Base-by-base conservation (phyloP, 2,329 filamentous ascomycete genomes). In the Ophiostoma perfectum region DNA sequence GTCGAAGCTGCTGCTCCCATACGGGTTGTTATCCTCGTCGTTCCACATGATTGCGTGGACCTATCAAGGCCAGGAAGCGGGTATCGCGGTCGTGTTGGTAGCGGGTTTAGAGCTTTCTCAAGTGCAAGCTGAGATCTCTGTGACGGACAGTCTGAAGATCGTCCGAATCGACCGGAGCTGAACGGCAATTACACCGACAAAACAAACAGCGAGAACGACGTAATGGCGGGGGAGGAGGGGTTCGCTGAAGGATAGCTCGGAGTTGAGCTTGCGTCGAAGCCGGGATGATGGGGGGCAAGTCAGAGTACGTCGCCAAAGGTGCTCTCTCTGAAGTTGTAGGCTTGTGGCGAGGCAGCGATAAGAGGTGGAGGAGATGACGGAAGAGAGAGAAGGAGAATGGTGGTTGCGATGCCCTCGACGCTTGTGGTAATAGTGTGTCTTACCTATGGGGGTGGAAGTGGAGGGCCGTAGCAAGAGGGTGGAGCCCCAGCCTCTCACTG, bases 11-110 rank as follows among this genome's bases (percentile, higher is more conserved):
- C 83, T 87, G 72, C 63, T 45, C 63, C 93, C 93, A 76, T 98
- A 97, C 5, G 94, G 94, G 78, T 98, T 98, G 81, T 98, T 98
- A 77, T 98, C 92, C 81, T 98, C 94, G 83, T 98, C 93, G 84
- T 97, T 96, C 94, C 94, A 98, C 94, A 98, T 98, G 74, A 84
- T 77, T 45, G 65, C 58, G 38, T 16, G 7, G 64, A 45, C n/a
- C 41, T 39, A 27, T 27, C 27, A 27, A 1, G 27, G 27, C 27
- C 27, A 2, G 27, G 27, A 27, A 27, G 27, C 27, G 27, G 27
- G 27, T 27, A 27, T 27, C 27, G 27, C 27, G 27, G 27, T 27
- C 27, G 27, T 27, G 27, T 27, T 27, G 27, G 27, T 27, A 27
- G 27, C 27, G 27, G 27, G 27, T 27, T 27, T 27, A 2, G 27